These are phyloP conservation scores for Pleurotus platypus DNA, from an alignment of 768 basidiomycete genomes.

Conservation along the genomic window DNA sequence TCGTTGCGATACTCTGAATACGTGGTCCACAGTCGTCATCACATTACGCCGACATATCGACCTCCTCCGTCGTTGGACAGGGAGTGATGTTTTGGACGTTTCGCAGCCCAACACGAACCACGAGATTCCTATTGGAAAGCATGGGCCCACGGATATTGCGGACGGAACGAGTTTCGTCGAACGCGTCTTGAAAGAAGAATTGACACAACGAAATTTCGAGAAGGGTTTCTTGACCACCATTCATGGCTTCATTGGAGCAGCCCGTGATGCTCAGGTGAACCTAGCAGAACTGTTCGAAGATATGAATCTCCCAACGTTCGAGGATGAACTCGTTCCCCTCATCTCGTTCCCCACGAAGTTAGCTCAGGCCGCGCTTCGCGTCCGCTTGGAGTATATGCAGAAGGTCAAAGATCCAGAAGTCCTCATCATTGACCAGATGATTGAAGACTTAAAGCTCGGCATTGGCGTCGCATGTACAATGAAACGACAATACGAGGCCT, in stretches of 20 bases:
- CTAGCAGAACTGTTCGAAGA: constrained; percentile 72
- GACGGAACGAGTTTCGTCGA: constrained; percentile 90
- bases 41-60: constrained; percentile 81
- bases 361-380: constrained; percentile 85
- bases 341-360: constrained; percentile 97
- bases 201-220: constrained; percentile 92
- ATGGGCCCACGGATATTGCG: constrained; percentile 40
- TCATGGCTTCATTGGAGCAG: constrained; percentile 78
- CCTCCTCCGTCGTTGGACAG: constrained; percentile 89
- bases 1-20: constrained; percentile 85
- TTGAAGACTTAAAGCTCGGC: constrained; percentile 87
- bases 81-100: constrained; percentile 87
- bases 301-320: constrained; percentile 91
- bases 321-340: constrained; percentile 82
- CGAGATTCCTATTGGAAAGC: constrained; percentile 44
- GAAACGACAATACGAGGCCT: constrained; percentile 91
- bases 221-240: constrained; percentile 86
- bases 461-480: constrained; percentile 93
- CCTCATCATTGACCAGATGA: constrained; percentile 91
- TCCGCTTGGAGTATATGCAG: constrained; percentile 85
- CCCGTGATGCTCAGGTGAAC: constrained; percentile 83
- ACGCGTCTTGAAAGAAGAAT: constrained; percentile 91
- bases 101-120: constrained; percentile 71
- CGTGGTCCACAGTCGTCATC: constrained; percentile 86
- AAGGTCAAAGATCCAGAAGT: constrained; percentile 86